Base-by-base conservation (phyloP, 345 rosid genomes). In the Alliaria petiolata region DNA sequence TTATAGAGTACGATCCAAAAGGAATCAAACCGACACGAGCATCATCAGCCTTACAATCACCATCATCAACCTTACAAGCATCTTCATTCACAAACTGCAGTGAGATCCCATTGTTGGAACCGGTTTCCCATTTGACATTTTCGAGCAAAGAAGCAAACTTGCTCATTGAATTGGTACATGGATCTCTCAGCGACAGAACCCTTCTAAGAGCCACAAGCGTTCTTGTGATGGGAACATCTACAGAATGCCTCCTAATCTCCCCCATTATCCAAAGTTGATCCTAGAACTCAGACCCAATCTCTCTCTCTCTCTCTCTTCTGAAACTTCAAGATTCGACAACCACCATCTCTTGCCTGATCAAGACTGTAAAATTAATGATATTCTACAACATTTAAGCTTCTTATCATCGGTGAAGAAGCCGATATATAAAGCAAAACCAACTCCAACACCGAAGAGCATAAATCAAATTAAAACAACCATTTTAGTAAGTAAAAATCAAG, bases 111-210 rank as follows among this genome's bases (percentile, higher is more conserved):
- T 85, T 85, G 52, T 70, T 72, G 26, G 96, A 85, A 80, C 72
- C 85, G 5, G 93, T 85, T 80, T 95, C 97, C 97, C 99, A 91
- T 71, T 91, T 83, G 68, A 70, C 92, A 79, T 83, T 89, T 62
- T 91, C 97, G 19, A 87, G 79, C 72, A 91, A 81, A 73, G 92
- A 65, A 79, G 97, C 83, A 75, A 95, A 84, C 69, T 91, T 95
- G 86, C 93, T 95, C 96, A 91, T 84, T 5, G 97, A 86, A 78
- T 83, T 95, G 13, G 99, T 91, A 22, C 93, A 84, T 2, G 99
- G 99, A 80, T 95, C 99, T 85, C 95, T 85, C 39, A 95, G 66
- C 34, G 99, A 95, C 85, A 86, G 81, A 75, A 95, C 99, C 58
- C 97, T 86, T 82, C 96, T 83, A 20, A 95, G 89, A 17, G 97